These are phyloP conservation scores for Ascochyta koolunga DNA, from an alignment of 2,329 filamentous ascomycete species.

Conservation along the genomic window DNA sequence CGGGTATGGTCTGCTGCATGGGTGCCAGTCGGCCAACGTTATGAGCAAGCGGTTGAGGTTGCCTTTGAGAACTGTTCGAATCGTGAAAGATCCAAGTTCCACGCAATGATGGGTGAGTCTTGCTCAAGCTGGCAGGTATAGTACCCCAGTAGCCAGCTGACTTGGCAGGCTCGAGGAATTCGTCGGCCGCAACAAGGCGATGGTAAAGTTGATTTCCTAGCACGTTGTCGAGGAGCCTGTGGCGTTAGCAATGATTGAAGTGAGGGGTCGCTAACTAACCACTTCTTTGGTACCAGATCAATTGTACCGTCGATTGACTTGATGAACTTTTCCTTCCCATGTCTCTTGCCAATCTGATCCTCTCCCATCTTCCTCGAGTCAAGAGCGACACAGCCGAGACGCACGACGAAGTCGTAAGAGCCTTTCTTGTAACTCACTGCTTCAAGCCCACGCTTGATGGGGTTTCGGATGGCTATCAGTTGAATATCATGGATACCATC, in stretches of 20 bases:
- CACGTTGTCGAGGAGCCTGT: slow-evolving; percentile 27
- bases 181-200: slow-evolving; percentile 22
- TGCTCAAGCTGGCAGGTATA: slow-evolving; percentile 20
- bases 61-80: slow-evolving; percentile 20
- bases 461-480: slow-evolving; percentile 22
- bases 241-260: not conserved
- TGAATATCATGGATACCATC: slow-evolving; percentile 18
- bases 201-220: slow-evolving; percentile 29
- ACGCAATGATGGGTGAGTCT: slow-evolving; percentile 32
- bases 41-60: slow-evolving; percentile 8
- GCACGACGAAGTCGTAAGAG: slow-evolving; percentile 36
- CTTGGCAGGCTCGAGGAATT: slow-evolving; percentile 34
- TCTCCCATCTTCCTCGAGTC: slow-evolving; percentile 18
- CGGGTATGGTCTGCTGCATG: not conserved
- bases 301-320: slow-evolving; percentile 20
- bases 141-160: slow-evolving; percentile 26
- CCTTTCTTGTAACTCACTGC: slow-evolving; percentile 30
- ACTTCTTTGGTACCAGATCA: slow-evolving; percentile 27
- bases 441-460: slow-evolving; percentile 29
- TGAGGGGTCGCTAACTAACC: slow-evolving; percentile 18
- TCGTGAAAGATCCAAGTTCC: slow-evolving; percentile 40
- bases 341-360: slow-evolving; percentile 20
- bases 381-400: slow-evolving; percentile 35
- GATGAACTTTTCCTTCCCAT: slow-evolving; percentile 19
- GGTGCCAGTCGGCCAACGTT: slow-evolving; percentile 18